Conservation (phyloP, 2,329 filamentous ascomycete species). For the Talaromyces atroroseus region DNA sequence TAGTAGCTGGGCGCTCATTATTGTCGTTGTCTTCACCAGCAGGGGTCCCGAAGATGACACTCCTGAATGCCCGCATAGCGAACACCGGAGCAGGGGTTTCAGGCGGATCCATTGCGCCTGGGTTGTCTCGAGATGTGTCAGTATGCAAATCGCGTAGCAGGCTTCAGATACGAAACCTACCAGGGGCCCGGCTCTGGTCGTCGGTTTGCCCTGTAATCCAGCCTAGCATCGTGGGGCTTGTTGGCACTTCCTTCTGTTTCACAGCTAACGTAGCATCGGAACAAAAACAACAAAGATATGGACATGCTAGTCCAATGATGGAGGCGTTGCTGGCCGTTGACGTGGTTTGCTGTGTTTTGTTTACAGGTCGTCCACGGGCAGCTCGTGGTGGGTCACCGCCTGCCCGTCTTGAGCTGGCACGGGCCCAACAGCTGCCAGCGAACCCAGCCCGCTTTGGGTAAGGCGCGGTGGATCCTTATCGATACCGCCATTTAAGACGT, state of each 20-base stretch:
- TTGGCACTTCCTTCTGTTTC: slow-evolving; percentile 14
- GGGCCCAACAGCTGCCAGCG: neutral
- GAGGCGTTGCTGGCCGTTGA: slow-evolving; percentile 18
- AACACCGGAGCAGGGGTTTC: slow-evolving; percentile 63
- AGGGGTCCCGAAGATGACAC: slow-evolving; percentile 60
- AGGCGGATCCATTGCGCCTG: slow-evolving; percentile 53
- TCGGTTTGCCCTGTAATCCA: slow-evolving; percentile 31
- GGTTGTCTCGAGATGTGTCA: slow-evolving; percentile 32
- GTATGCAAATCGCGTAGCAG: slow-evolving; percentile 2
- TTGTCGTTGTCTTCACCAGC: slow-evolving; percentile 43
- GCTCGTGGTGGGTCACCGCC: slow-evolving; percentile 11
- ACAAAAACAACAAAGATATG: slow-evolving; percentile 17
- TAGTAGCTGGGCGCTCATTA: slow-evolving; percentile 7
- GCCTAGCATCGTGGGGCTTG: slow-evolving; percentile 26
- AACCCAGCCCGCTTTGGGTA: slow-evolving; percentile 1
- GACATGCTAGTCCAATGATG: slow-evolving; percentile 3
- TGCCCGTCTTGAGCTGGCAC: slow-evolving; percentile 9
- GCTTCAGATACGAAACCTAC: slow-evolving; percentile 18
- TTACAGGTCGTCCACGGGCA: slow-evolving; percentile 20
- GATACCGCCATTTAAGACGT: slow-evolving; percentile 15
- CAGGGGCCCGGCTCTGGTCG: slow-evolving; percentile 23
- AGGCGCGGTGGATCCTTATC: slow-evolving; percentile 12
- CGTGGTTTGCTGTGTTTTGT: slow-evolving; percentile 30
- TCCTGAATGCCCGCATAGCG: slow-evolving; percentile 61
- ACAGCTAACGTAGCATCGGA: slow-evolving; percentile 2